Percentiles rank a stretch among this genome's conserved stretches.
These are phyloP conservation scores for Aquilaria sinensis DNA, from an alignment of 345 rosid species.

Conservation along the genomic window DNA sequence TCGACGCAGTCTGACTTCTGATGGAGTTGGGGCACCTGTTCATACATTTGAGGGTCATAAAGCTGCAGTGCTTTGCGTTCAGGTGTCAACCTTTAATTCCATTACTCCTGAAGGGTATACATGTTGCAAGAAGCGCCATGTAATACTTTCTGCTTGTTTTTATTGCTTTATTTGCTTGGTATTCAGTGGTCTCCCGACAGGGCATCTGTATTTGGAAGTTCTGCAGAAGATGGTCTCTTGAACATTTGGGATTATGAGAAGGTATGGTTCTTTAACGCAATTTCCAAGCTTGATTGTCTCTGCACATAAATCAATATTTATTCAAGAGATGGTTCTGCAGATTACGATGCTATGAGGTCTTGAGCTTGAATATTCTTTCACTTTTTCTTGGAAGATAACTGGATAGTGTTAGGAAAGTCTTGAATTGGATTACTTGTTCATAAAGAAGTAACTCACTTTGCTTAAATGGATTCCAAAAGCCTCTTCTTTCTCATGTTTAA, in stretches of 20 bases:
- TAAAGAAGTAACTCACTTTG: background rate
- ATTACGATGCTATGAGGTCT: too few relatives aligned
- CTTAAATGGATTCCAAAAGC: background rate
- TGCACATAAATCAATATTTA: background rate
- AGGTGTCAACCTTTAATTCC: constrained; percentile 32
- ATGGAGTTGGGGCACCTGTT: constrained; percentile 73
- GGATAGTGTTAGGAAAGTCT: too few relatives aligned
- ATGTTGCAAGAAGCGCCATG: background rate
- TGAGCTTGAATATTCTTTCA: too few relatives aligned
- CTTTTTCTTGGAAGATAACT: too few relatives aligned
- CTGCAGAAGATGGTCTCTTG: constrained; percentile 92
- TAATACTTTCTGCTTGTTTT: background rate
- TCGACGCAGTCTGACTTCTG: constrained; percentile 74
- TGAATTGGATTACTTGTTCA: too few relatives aligned
- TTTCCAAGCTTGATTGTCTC: background rate
- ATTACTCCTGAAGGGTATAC: background rate
- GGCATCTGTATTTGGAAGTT: constrained; percentile 89
- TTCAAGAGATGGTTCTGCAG: too few relatives aligned
- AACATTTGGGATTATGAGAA: constrained; percentile 92
- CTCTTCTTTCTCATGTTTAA: background rate
- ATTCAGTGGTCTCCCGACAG: constrained; percentile 90
- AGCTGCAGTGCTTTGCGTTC: constrained; percentile 92
- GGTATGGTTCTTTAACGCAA: constrained; percentile 32
- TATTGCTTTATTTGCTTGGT: constrained; percentile 7
- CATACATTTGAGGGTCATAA: constrained; percentile 81